Evolutionary conservation across 768 basidiomycete species (phyloP).

Genomic region (Antrodiella citrinella): DNA sequence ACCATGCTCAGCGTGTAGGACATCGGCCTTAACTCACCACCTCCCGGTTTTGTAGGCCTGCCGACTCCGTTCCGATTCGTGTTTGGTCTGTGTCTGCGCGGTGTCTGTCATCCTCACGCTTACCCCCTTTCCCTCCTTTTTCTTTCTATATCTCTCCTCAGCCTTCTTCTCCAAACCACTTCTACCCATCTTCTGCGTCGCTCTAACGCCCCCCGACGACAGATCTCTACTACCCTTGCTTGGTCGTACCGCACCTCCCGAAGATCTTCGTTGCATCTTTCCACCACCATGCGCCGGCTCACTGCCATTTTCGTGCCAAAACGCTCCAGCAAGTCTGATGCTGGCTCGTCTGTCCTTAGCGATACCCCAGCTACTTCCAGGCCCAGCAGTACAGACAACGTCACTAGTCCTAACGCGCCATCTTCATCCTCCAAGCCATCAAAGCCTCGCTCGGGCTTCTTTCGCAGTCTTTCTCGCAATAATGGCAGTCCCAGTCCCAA

Average conservation of each 20-base stretch:
- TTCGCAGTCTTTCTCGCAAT: constrained; percentile 17
- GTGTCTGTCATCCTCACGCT: not conserved
- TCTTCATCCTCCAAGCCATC: not conserved
- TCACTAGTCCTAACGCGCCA: constrained; percentile 1
- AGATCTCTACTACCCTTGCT: too few species aligned
- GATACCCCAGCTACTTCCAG: constrained; percentile 7
- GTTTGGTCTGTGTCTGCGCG: not conserved
- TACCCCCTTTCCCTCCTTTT: not conserved
- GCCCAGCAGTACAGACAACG: constrained; percentile 4
- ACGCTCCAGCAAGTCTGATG: constrained; percentile 34
- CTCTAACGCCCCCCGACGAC: not conserved
- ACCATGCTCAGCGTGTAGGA: too few species aligned
- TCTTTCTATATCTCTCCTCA: not conserved
- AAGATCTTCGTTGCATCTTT: not conserved
- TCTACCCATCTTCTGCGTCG: not conserved
- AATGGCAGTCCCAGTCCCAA: not conserved
- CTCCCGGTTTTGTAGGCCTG: too few species aligned
- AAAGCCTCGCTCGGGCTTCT: constrained; percentile 14
- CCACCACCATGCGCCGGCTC: constrained; percentile 52
- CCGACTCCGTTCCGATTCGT: not conserved
- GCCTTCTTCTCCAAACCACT: not conserved
- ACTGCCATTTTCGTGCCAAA: constrained; percentile 44
- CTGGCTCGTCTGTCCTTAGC: constrained; percentile 15
- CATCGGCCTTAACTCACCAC: too few species aligned
- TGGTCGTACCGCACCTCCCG: not conserved